Base-by-base conservation (phyloP, 805 yeast genomes). In the Nakazawaea ishiwadae region DNA sequence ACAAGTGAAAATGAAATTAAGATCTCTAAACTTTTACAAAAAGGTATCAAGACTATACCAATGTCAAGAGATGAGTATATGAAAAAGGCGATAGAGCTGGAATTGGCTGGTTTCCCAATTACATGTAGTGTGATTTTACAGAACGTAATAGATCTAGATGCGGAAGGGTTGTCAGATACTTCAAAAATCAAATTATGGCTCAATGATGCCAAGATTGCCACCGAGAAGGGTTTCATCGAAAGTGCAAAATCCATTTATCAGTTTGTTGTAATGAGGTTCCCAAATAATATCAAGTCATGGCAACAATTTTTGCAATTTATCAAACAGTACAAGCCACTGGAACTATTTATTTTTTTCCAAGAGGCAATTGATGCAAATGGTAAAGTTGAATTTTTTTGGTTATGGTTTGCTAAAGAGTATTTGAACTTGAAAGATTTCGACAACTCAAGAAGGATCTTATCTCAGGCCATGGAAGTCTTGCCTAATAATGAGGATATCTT, bases 401-500 rank as follows among this genome's bases (percentile, higher is more conserved):
- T 87, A 39, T 75, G 81, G 78, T 86, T 76, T 53, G 84, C 95
- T 0, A 81, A 82, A 49, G 90, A 84, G 50, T 79, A 88, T 82
- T 59, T 62, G 33, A 43, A 64, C 18, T 69, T 62, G 2, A 54
- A 64, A 1, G 77, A 83, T 49, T 51, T 71, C 1, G 60, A 54
- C 1, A 71, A 65, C 3, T 84, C 96, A 0, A 63, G 80, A 39
- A 50, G 53, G 1, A 73, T 85, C 4, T 60, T 89, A 5, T 53
- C 63, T 2, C 60, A 66, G 11, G 83, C 84, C 0, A 55, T 73
- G 32, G 53, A 62, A 4, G 40, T 49, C 2, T 59, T 73, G 7
- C 74, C 81, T 1, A 48, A 58, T 0, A 67, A 64, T 45, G 81
- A 77, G 45, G 75, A 71, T 18, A 55, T 87, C 8, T 81, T 88